phyloP scores from a whole-genome alignment of 1,284 basidiomycete genomes.

The Dichomitus squalens region DNA sequence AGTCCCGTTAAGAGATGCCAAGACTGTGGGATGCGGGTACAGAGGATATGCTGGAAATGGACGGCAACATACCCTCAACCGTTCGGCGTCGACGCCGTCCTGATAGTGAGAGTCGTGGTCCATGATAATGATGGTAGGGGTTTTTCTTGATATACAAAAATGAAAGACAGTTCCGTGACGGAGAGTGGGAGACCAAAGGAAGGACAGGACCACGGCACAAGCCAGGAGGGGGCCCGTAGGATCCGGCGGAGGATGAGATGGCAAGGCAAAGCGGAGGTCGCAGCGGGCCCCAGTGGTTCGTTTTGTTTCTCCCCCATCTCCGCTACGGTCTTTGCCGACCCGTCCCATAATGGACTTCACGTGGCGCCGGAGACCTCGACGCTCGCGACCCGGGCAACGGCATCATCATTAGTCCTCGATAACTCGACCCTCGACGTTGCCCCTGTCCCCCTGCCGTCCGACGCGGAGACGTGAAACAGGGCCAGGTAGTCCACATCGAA shows the following conservation, averaged over 20 bases:
- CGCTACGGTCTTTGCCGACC: neutral
- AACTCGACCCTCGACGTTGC: too few species aligned
- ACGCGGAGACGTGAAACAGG: neutral
- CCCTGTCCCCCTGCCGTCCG: too few species aligned
- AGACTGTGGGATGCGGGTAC: neutral
- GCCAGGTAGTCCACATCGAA: neutral
- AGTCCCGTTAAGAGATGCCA: neutral
- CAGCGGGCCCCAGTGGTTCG: constrained; percentile 1
- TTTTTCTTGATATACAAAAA: constrained; percentile 32
- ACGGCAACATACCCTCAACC: constrained; percentile 34
- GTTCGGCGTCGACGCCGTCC: constrained; percentile 37
- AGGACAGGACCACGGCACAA: constrained; percentile 35
- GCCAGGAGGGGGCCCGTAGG: constrained; percentile 14
- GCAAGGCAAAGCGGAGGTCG: constrained; percentile 22
- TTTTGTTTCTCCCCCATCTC: neutral
- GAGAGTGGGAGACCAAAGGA: constrained; percentile 39
- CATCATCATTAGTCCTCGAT: neutral
- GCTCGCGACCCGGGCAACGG: neutral
- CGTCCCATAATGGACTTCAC: neutral
- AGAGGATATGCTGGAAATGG: neutral
- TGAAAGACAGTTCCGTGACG: constrained; percentile 40
- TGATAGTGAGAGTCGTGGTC: constrained; percentile 36
- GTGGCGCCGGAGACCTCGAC: neutral
- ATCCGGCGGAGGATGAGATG: constrained; percentile 32
- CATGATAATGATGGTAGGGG: constrained; percentile 29